phyloP scores from a whole-genome alignment of 306 rosid genomes.

The Pyrus betulifolia region DNA sequence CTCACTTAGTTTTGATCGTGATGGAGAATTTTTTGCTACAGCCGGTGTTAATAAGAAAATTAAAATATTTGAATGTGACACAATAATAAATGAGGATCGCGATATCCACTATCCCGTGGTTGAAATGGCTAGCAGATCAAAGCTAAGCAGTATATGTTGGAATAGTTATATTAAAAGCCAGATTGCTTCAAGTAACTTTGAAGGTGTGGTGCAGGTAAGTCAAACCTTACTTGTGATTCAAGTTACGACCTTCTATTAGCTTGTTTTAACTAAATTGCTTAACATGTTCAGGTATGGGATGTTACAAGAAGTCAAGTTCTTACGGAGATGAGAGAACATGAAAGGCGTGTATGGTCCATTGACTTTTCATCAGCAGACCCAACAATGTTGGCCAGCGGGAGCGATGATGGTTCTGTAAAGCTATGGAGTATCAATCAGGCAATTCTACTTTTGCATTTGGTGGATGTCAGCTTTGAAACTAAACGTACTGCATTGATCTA shows the following conservation, averaged over 20 bases:
- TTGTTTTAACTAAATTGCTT: conserved; percentile 6
- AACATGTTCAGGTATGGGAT: conserved; percentile 79
- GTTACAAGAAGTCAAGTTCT: conserved; percentile 83
- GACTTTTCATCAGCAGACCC: conserved; percentile 94
- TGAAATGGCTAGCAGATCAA: conserved; percentile 86
- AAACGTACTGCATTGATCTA: conserved; percentile 87
- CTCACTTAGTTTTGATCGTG: conserved; percentile 85
- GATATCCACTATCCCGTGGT: conserved; percentile 95
- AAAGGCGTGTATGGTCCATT: conserved; percentile 89
- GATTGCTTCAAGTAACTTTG: conserved; percentile 97
- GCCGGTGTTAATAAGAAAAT: conserved; percentile 96
- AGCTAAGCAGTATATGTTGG: conserved; percentile 93
- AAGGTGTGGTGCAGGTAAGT: conserved; percentile 92
- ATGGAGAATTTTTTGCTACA: conserved; percentile 89
- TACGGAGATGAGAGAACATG: conserved; percentile 89
- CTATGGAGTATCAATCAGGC: conserved; percentile 99
- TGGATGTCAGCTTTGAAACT: conserved; percentile 97
- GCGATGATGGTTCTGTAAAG: conserved; percentile 92
- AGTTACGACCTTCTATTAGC: neutral
- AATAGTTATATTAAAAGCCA: conserved; percentile 93
- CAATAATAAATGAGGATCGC: conserved; percentile 72
- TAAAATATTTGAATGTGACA: conserved; percentile 75
- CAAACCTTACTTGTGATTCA: conserved; percentile 12
- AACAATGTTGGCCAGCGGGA: conserved; percentile 91
- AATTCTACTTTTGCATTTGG: conserved; percentile 95